Percentiles rank a stretch among this genome's conserved stretches.
phyloP scores from a whole-genome alignment of 345 rosid species.

The Arabidopsis suecica region DNA sequence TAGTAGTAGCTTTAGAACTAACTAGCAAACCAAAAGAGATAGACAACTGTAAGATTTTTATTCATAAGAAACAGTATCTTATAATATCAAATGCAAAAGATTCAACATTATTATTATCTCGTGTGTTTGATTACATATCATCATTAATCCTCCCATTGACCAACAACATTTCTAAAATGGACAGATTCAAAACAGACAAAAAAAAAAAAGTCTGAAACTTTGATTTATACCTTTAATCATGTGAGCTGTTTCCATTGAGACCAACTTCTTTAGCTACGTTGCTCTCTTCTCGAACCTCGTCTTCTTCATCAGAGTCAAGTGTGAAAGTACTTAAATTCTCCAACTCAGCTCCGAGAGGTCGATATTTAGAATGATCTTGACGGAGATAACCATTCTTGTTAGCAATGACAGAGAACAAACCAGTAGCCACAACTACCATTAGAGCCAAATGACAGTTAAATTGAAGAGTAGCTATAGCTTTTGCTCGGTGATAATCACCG shows the following conservation, averaged over 20 bases:
- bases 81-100: slow-evolving; percentile 27
- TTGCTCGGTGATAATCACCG: slow-evolving; percentile 76
- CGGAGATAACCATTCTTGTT: slow-evolving; percentile 51
- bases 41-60: slow-evolving; percentile 8
- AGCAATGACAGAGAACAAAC: slow-evolving; percentile 55
- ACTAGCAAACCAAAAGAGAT: slow-evolving; percentile 19
- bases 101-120: not conserved
- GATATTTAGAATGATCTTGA: slow-evolving; percentile 53
- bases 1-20: slow-evolving; percentile 28
- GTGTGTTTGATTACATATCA: slow-evolving; percentile 40
- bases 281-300: slow-evolving; percentile 51
- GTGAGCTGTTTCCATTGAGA: slow-evolving; percentile 62
- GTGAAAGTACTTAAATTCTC: slow-evolving; percentile 58
- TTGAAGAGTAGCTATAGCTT: slow-evolving; percentile 90
- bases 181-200: not conserved
- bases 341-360: slow-evolving; percentile 73
- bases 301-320: slow-evolving; percentile 79
- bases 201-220: slow-evolving; percentile 23
- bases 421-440: slow-evolving; percentile 57
- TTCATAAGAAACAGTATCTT: slow-evolving; percentile 6
- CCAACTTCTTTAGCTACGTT: slow-evolving; percentile 44
- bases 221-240: slow-evolving; percentile 49
- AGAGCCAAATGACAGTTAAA: slow-evolving; percentile 90
- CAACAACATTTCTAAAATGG: slow-evolving; percentile 28
- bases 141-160: not conserved